Evolutionary conservation across 192 early-diverging fungal species (phyloP), one percentile per base, ranked within the genome.

Genomic region (Coemansia sp.): DNA sequence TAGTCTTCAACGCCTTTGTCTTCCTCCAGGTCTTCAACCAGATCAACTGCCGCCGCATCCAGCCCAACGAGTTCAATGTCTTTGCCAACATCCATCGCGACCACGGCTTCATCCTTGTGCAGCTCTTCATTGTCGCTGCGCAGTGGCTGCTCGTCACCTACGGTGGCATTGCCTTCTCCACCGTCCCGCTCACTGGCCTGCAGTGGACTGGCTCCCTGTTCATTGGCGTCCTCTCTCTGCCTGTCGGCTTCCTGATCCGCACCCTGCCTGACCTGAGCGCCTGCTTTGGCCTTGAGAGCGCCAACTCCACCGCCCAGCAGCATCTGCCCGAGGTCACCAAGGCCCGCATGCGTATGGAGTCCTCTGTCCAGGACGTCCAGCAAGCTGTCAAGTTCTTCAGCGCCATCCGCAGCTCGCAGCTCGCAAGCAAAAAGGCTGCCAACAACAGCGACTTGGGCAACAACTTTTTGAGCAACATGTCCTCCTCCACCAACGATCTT

Each of bases 1-100:
- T 95, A 70, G 88, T 95, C 13, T 96, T 96, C 85, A 98, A 98
- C 81, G 75, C 88, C 5, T 98, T 96, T 84, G 92, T 98, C 17
- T 94, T 94, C 76, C 85, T 93, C 49, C 94, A 98, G 79, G 85
- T 96, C 17, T 96, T 98, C 74, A 98, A 98, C 80, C 91, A 94
- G 70, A 80, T 98, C 82, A 98, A 98, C 85, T 92, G 89, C 64
- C 86, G 93, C 53, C 84, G 87, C 46, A 95, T 97, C 69, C 84
- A 89, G 63, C 85, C 82, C 15, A 35, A 66, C 61, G 70, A 74
- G 56, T 69, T 88, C 63, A 98, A 98, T 68, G 86, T 99, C 40
- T 96, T 99, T 85, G 86, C 87, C 67, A 89, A 93, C 78, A 84
- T 97, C 66, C 79, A 82, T 65, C 64, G 85, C 60, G 94, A 99